Evolutionary conservation across 2,329 filamentous ascomycete genomes (phyloP).

Genomic region (Grosmannia clavigera): DNA sequence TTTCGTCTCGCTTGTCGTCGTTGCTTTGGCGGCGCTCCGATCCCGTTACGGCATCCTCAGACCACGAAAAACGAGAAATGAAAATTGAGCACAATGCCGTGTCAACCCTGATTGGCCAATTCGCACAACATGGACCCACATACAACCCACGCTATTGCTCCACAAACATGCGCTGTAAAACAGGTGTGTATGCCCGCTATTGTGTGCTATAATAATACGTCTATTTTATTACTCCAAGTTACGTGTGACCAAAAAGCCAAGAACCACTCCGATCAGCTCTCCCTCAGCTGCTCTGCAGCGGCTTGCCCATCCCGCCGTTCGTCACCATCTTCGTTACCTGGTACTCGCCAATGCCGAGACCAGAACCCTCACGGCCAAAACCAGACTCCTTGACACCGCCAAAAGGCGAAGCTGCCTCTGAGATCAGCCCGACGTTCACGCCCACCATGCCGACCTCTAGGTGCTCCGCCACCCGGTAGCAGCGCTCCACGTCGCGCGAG

Average conservation of each 20-base stretch:
- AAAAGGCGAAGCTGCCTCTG: slow-evolving; percentile 49
- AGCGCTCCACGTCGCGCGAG: slow-evolving; percentile 48
- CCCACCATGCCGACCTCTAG: slow-evolving; percentile 83
- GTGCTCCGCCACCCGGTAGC: slow-evolving; percentile 50
- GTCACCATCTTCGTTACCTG: slow-evolving; percentile 58
- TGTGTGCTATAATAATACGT: too few relatives aligned
- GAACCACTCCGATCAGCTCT: not conserved
- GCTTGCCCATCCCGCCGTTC: slow-evolving; percentile 41
- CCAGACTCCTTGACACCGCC: slow-evolving; percentile 75
- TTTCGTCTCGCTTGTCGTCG: not conserved
- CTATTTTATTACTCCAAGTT: too few relatives aligned
- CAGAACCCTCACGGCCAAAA: slow-evolving; percentile 66
- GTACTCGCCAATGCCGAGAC: slow-evolving; percentile 69
- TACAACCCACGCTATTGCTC: too few relatives aligned
- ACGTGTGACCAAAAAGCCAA: too few relatives aligned
- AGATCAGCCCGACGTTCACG: slow-evolving; percentile 62
- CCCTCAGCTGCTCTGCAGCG: slow-evolving; percentile 26
- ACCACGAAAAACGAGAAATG: not conserved
- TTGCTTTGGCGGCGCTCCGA: not conserved
- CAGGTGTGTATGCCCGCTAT: not conserved
- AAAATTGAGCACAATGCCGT: not conserved
- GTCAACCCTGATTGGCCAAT: not conserved
- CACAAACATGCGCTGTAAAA: not conserved
- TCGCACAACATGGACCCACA: not conserved
- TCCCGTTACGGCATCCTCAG: not conserved